Evolutionary conservation across 176 grass and related monocot genomes (phyloP).

Genomic region (Bonia amplexicaulis): DNA sequence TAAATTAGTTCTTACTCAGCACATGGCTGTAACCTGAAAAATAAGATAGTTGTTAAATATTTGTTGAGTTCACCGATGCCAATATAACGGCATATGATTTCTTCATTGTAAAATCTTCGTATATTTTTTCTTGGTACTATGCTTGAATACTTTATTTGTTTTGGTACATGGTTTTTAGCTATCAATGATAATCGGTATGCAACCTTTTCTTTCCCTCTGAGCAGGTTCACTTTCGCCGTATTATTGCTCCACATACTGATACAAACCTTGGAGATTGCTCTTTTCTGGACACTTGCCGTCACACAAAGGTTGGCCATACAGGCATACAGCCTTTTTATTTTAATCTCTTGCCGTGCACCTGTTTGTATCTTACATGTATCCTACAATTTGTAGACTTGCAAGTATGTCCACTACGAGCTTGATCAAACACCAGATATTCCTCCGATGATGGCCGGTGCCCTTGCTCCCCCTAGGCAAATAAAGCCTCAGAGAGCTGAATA

Average conservation of each 20-base stretch:
- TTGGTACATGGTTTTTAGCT: not conserved
- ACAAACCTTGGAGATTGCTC: slow-evolving; percentile 99
- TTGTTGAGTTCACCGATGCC: not conserved
- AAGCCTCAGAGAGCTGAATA: slow-evolving; percentile 88
- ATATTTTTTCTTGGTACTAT: not conserved
- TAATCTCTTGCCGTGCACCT: slow-evolving; percentile 5
- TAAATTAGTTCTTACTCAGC: not conserved
- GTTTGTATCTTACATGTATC: slow-evolving; percentile 19
- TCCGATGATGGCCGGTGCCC: slow-evolving; percentile 61
- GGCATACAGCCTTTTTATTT: slow-evolving; percentile 16
- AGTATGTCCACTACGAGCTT: slow-evolving; percentile 99
- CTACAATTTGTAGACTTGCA: slow-evolving; percentile 69
- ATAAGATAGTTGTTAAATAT: not conserved
- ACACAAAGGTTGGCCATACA: slow-evolving; percentile 77
- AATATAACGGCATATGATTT: not conserved
- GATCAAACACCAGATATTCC: slow-evolving; percentile 90
- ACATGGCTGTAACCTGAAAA: not conserved
- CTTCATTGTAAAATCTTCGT: not conserved
- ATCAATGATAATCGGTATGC: not conserved
- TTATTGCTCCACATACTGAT: slow-evolving; percentile 98
- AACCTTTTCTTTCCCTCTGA: slow-evolving; percentile 20
- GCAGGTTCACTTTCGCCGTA: slow-evolving; percentile 97
- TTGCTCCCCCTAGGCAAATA: slow-evolving; percentile 56
- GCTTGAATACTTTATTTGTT: not conserved
- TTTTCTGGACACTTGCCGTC: slow-evolving; percentile 96